These are phyloP conservation scores for Erysiphe pulchra DNA, from an alignment of 2,329 filamentous ascomycete species.

Conservation along the genomic window DNA sequence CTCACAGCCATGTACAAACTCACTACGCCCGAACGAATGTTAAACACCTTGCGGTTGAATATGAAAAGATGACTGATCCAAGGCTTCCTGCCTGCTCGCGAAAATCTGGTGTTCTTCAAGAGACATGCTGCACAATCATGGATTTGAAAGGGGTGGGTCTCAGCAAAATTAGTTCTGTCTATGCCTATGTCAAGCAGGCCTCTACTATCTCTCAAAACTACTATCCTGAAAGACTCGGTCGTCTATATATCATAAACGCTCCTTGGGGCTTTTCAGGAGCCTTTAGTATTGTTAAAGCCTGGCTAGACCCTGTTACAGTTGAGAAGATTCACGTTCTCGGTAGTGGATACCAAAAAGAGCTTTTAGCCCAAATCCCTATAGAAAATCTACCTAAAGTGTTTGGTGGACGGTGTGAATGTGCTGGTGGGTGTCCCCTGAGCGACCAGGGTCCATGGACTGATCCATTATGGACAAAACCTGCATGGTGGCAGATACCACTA, in stretches of 20 bases:
- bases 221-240: constrained; percentile 91
- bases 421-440: constrained; percentile 61
- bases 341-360: constrained; percentile 53
- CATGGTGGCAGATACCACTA: constrained; percentile 28
- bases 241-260: constrained; percentile 93
- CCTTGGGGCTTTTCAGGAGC: constrained; percentile 82
- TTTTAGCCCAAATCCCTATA: constrained; percentile 59
- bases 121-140: constrained; percentile 97
- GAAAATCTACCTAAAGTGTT: constrained; percentile 79
- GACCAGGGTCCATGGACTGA: constrained; percentile 82
- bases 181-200: constrained; percentile 64
- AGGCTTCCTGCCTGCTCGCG: constrained; percentile 87
- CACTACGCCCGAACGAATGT: constrained; percentile 78
- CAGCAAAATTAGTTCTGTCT: constrained; percentile 57
- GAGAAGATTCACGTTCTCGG: constrained; percentile 87
- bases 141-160: constrained; percentile 88
- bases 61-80: constrained; percentile 85
- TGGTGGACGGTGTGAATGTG: constrained; percentile 61
- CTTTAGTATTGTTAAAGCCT: constrained; percentile 71
- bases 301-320: constrained; percentile 90
- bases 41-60: constrained; percentile 91
- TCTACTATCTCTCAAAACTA: constrained; percentile 92
- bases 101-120: constrained; percentile 67
- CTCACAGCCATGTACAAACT: constrained; percentile 77
- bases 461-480: constrained; percentile 34